Conservation (phyloP, 371 early-diverging fungal species). For the Mortierella sp. region DNA sequence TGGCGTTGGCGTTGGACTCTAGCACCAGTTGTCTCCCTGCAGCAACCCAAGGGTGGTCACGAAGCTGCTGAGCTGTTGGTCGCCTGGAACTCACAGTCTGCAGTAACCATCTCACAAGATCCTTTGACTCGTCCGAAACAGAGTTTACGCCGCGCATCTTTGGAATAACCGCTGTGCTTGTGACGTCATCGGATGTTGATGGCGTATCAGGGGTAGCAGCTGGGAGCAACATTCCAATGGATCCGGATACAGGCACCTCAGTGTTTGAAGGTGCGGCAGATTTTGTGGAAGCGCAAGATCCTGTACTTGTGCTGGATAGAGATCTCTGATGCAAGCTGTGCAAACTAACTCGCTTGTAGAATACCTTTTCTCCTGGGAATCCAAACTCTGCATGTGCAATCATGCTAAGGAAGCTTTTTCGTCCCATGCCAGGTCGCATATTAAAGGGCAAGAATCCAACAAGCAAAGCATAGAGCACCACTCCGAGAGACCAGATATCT, state of each 20-base stretch:
- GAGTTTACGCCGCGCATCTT: slow-evolving; percentile 41
- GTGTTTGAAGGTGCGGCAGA: not conserved
- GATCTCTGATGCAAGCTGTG: slow-evolving; percentile 24
- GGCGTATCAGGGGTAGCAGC: not conserved
- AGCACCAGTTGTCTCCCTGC: slow-evolving; percentile 15
- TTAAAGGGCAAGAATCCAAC: slow-evolving; percentile 72
- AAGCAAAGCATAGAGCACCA: slow-evolving; percentile 74
- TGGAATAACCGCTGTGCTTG: slow-evolving; percentile 26
- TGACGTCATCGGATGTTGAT: not conserved
- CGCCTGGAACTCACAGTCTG: slow-evolving; percentile 34
- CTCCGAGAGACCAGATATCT: slow-evolving; percentile 82
- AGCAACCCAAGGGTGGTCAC: slow-evolving; percentile 38
- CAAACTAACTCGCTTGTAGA: slow-evolving; percentile 27
- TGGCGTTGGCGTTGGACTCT: not conserved
- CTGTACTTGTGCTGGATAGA: slow-evolving; percentile 22
- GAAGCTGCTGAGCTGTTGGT: slow-evolving; percentile 33
- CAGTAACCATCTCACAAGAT: slow-evolving; percentile 41
- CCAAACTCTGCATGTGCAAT: slow-evolving; percentile 58
- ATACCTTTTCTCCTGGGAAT: slow-evolving; percentile 54
- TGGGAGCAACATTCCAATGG: slow-evolving; percentile 1
- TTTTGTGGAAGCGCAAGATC: slow-evolving; percentile 2
- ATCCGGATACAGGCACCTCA: not conserved
- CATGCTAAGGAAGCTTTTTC: slow-evolving; percentile 56
- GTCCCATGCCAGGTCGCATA: slow-evolving; percentile 45
- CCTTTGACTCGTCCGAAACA: slow-evolving; percentile 43